A percentile compares a stretch with the other conserved stretches of the same genome.
These are phyloP conservation scores for Gaeumannomyces tritici DNA, from an alignment of 2,329 filamentous ascomycete genomes.

Conservation along the genomic window DNA sequence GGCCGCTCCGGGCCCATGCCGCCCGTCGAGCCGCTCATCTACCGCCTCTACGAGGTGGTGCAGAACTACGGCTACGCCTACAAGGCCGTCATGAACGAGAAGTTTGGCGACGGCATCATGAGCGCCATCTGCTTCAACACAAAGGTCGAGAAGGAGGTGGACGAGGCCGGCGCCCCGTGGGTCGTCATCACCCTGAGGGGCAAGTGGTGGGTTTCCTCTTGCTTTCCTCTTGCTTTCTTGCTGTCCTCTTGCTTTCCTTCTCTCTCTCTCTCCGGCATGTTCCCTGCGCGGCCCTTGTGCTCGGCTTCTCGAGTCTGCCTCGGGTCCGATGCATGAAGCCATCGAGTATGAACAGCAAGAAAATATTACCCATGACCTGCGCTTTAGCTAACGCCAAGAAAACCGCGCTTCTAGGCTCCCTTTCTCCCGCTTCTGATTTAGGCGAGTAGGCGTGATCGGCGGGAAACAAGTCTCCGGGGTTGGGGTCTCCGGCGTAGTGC, in stretches of 20 bases:
- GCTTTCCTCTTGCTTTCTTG: neutral
- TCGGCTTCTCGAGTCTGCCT: too few species aligned
- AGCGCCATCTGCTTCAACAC: slow-evolving; percentile 87
- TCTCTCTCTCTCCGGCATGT: too few species aligned
- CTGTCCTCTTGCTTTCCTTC: too few species aligned
- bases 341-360: too few species aligned
- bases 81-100: slow-evolving; percentile 92
- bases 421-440: slow-evolving; percentile 22
- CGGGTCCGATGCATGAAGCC: too few species aligned
- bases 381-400: too few species aligned
- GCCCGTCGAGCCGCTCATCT: slow-evolving; percentile 77
- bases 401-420: slow-evolving; percentile 19
- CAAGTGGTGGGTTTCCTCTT: slow-evolving; percentile 56
- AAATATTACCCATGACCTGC: too few species aligned
- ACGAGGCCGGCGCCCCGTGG: slow-evolving; percentile 72
- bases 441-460: neutral
- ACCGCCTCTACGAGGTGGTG: slow-evolving; percentile 85
- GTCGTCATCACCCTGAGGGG: slow-evolving; percentile 75
- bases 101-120: slow-evolving; percentile 93
- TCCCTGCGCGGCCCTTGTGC: too few species aligned
- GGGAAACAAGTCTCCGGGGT: too few species aligned
- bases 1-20: slow-evolving; percentile 75
- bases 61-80: slow-evolving; percentile 97
- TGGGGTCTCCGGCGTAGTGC: too few species aligned
- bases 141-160: slow-evolving; percentile 87